Conservation (phyloP, 352 stramenopile genomes). For the Pythium angustatum region DNA sequence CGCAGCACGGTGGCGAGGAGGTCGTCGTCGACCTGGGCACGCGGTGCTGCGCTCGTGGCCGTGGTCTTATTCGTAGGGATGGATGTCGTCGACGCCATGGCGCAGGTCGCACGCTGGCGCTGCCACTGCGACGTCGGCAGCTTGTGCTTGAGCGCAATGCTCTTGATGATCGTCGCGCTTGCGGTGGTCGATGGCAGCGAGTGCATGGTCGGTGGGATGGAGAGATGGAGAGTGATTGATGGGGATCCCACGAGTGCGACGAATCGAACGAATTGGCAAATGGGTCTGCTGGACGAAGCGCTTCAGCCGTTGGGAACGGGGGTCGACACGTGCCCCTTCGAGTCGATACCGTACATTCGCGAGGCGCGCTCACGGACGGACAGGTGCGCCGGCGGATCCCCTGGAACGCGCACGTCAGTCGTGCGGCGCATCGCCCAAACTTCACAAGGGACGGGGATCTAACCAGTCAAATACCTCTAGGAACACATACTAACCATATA, state of each 20-base stretch:
- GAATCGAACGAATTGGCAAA: constrained; percentile 15
- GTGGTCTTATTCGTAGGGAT: neutral
- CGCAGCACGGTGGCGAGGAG: constrained; percentile 44
- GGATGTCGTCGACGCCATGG: too few species aligned
- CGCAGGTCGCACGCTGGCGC: neutral
- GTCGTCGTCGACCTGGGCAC: constrained; percentile 36
- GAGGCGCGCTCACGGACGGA: neutral
- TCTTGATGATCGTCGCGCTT: constrained; percentile 1
- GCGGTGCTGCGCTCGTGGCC: neutral
- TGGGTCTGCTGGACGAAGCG: neutral
- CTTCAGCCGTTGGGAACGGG: neutral
- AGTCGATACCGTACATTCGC: constrained; percentile 10
- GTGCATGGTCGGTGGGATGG: constrained; percentile 10
- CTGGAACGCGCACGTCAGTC: constrained; percentile 22
- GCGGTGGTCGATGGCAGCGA: constrained; percentile 19
- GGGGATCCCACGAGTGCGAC: neutral
- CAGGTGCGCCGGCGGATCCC: constrained; percentile 16
- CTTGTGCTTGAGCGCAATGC: constrained; percentile 17
- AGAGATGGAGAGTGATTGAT: neutral
- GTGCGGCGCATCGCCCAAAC: constrained; percentile 15
- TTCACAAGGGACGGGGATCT: constrained; percentile 6
- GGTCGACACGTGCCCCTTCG: constrained; percentile 20
- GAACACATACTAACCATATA: neutral
- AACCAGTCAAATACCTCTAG: neutral
- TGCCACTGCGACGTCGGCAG: constrained; percentile 6